Evolutionary conservation across 371 early-diverging fungal species (phyloP), one percentile per base, ranked within the genome.

Genomic region (Cladochytrium tenue): DNA sequence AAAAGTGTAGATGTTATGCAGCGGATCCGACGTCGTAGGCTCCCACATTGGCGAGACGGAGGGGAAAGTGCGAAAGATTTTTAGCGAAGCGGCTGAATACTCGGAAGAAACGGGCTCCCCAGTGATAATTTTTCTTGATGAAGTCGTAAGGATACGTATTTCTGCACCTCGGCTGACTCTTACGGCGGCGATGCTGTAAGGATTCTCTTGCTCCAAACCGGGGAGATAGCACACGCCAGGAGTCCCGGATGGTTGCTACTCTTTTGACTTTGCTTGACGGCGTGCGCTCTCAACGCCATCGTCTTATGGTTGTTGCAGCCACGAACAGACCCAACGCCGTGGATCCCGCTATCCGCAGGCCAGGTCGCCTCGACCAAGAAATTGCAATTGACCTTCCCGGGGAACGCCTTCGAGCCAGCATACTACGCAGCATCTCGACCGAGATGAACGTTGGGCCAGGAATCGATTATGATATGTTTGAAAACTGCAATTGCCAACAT

Each of bases 261-360:
- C 81, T 99, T 26, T 77, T 99, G 56, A 97, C 98, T 0, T 71
- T 98, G 53, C 93, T 99, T 95, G 99, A 99, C 75, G 99, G 99
- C 28, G 60, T 89, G 64, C 76, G 81, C 30, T 58, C 72, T 1
- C 79, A 84, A 3, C 75, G 92, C 23, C 74, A 73, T 1, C 53
- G 75, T 0, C 72, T 97, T 0, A 87, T 97, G 23, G 89, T 99
- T 0, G 83, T 99, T 57, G 99, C 92, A 2, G 99, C 99, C 0
- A 99, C 99, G 0, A 99, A 99, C 79, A 83, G 97, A 50, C 99
- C 99, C 0, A 96, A 99, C 70, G 87, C 94, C 0, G 87, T 99
- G 34, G 99, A 99, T 78, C 89, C 97, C 1, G 99, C 99, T 2
- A 78, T 99, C 32, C 75, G 99, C 33, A 80, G 99, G 56, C 99